Evolutionary conservation across 345 rosid genomes (phyloP).

Genomic region (Sonneratia alba): DNA sequence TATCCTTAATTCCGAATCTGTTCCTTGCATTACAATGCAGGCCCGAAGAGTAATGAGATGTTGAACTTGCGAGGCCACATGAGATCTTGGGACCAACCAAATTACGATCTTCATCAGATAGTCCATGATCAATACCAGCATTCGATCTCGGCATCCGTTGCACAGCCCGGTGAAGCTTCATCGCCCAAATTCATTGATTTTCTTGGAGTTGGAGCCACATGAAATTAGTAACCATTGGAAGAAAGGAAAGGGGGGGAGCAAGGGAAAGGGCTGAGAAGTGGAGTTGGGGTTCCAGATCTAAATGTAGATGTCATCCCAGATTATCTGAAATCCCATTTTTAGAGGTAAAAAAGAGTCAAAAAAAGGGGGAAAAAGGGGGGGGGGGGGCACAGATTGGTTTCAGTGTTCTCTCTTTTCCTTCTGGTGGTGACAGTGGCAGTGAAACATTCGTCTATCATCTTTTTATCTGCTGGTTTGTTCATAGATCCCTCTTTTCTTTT

Average conservation of each 20-base stretch:
- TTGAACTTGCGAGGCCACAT: conserved; percentile 20
- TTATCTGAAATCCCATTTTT: neutral
- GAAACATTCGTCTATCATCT: neutral
- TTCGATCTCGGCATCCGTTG: conserved; percentile 11
- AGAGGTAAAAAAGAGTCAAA: neutral
- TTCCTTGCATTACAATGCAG: conserved; percentile 14
- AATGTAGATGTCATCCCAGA: conserved; percentile 7
- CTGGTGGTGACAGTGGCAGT: neutral
- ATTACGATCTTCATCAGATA: neutral
- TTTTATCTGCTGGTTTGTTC: neutral
- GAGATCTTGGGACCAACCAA: conserved; percentile 4
- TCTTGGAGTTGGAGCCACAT: conserved; percentile 72
- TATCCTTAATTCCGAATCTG: neutral
- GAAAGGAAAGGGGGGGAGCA: neutral
- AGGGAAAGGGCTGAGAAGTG: neutral
- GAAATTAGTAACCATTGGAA: conserved; percentile 9
- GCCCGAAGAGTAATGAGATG: conserved; percentile 28
- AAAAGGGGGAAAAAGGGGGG: neutral
- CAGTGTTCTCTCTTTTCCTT: neutral
- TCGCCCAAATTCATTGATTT: conserved; percentile 43
- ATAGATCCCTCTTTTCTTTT: neutral
- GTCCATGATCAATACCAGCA: neutral
- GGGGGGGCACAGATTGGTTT: neutral
- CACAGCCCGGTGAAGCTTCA: neutral
- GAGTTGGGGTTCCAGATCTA: neutral